phyloP scores from a whole-genome alignment of 495 filamentous ascomycete genomes.

The Xylaria intraflava region DNA sequence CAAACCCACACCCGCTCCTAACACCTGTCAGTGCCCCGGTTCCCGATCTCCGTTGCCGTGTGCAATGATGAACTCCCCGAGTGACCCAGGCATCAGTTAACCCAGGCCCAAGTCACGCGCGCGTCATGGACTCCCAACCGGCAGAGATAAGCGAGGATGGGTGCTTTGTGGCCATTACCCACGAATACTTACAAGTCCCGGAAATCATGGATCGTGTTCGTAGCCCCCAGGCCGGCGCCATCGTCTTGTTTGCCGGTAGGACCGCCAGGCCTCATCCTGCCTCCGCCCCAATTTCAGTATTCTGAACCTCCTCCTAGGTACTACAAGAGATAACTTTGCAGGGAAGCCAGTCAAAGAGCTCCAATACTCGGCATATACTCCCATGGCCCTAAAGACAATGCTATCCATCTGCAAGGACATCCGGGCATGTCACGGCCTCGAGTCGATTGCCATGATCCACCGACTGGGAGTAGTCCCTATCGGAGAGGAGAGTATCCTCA shows the following conservation, averaged over 20 bases:
- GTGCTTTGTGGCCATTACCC: conserved; percentile 59
- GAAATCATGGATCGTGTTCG: conserved; percentile 59
- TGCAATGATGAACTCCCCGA: not conserved
- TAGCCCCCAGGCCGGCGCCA: conserved; percentile 76
- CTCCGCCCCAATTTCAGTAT: conserved; percentile 3
- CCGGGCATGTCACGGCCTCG: conserved; percentile 52
- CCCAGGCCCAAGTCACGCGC: too few species aligned
- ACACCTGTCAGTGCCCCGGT: too few species aligned
- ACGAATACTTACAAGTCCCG: conserved; percentile 52
- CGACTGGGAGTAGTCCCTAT: conserved; percentile 82
- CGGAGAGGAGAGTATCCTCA: conserved; percentile 84
- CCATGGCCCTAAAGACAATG: conserved; percentile 71
- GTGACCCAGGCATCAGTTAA: not conserved
- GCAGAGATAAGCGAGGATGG: conserved; percentile 27
- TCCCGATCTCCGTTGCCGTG: too few species aligned
- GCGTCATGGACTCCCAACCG: conserved; percentile 11
- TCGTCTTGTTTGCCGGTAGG: conserved; percentile 77
- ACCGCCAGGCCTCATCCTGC: not conserved
- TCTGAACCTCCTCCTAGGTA: conserved; percentile 47
- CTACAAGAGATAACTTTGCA: conserved; percentile 79
- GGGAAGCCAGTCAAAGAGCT: conserved; percentile 68
- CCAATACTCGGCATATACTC: conserved; percentile 73
- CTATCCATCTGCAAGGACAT: conserved; percentile 57
- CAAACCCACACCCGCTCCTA: too few species aligned
- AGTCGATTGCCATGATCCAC: conserved; percentile 72